Percentiles rank a stretch among this genome's conserved stretches.
phyloP scores from a whole-genome alignment of 2,329 filamentous ascomycete species.

The Fusarium stilboides region DNA sequence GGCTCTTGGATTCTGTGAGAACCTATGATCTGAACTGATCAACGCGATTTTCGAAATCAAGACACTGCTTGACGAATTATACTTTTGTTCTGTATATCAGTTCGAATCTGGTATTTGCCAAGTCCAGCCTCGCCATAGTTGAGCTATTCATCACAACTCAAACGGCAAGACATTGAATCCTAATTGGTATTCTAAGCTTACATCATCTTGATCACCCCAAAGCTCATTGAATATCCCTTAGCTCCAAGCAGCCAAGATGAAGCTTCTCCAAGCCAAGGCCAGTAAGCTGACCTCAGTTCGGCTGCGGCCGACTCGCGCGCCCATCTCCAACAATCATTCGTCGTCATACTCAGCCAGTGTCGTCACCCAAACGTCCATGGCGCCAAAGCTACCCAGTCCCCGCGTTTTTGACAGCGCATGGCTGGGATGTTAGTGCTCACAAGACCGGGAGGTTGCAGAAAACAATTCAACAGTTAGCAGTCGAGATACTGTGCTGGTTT shows the following conservation, averaged over 20 bases:
- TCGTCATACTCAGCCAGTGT: constrained; percentile 30
- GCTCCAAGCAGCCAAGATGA: constrained; percentile 7
- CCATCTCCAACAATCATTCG: constrained; percentile 25
- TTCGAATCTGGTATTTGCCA: background rate
- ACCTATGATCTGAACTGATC: background rate
- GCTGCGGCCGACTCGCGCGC: constrained; percentile 1
- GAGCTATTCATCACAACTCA: background rate
- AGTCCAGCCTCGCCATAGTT: background rate
- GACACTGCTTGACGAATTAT: background rate
- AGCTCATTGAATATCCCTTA: constrained; percentile 3
- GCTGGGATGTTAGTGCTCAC: constrained; percentile 34
- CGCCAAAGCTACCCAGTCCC: constrained; percentile 30
- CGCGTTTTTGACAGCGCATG: constrained; percentile 37
- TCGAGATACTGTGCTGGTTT: background rate
- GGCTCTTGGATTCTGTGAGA: background rate
- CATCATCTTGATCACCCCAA: constrained; percentile 7
- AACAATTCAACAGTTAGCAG: constrained; percentile 11
- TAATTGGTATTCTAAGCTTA: constrained; percentile 30
- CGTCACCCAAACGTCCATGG: constrained; percentile 39
- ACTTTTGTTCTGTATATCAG: background rate
- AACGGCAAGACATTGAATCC: background rate
- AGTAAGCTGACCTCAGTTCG: constrained; percentile 33
- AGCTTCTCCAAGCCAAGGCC: constrained; percentile 22
- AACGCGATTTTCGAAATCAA: background rate
- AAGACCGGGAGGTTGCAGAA: constrained; percentile 15